Base-by-base conservation (phyloP, 768 basidiomycete genomes). In the Boletales sp. region DNA sequence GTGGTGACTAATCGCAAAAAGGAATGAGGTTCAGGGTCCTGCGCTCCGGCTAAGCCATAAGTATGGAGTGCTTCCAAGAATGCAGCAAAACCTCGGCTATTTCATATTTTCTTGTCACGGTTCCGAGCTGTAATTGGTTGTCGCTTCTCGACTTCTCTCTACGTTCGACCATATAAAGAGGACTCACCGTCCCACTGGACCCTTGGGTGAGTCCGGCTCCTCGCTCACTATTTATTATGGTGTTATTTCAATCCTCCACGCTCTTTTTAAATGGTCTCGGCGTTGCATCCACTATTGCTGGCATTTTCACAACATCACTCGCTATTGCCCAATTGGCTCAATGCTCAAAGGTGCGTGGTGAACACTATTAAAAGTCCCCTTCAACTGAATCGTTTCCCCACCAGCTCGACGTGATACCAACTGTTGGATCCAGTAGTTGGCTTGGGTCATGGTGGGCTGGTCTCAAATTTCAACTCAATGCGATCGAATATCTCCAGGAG, bases 391-490 rank as follows among this genome's bases (percentile, higher is more conserved):
- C 1, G 14, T 5, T 37, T 11, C 5, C 27, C 15, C 14, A 27
- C 19, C 38, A 69, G 69, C 54, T 68, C 21, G 54, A 61, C 29
- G 50, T 40, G 18, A 65, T 73, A 10, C 72, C 72, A 5, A 61
- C 69, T 19, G 40, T 67, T 19, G 67, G 69, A 18, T 57, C 54
- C 8, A 60, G 54, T 5, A 34, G 50, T 2, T 59, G 61, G 24
- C 21, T 69, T 5, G 57, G 63, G 24, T 70, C 69, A 6, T 69
- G 62, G 48, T 48, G 59, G 34, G 54, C 55, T n/a, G 59, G 58
- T 15, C 45, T 50, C 18, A 55, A 53, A 6, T 65, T 54, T 37
- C 18, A 60, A 10, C 32, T 44, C 18, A 51, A 65, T 32, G 60
- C 52, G 24, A 36, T 43, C 2, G 53, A 61, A 14, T 34, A 71